phyloP scores from a whole-genome alignment of 805 yeast genomes.

The Yarrowia keelungensis region DNA sequence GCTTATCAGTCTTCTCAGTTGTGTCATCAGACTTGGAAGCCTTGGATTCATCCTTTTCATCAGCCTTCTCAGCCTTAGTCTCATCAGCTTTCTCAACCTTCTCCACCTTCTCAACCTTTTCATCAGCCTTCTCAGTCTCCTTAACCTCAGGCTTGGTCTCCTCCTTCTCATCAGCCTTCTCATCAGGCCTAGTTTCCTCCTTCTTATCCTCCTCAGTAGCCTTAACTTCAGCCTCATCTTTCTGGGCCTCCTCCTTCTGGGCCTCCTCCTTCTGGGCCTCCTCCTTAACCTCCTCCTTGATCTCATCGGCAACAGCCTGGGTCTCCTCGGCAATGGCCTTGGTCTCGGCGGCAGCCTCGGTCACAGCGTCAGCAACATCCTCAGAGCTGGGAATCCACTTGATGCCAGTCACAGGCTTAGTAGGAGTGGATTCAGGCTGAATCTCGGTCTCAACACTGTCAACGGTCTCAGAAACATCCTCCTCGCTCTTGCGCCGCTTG shows the following conservation, averaged over 20 bases:
- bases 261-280: background rate
- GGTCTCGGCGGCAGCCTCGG: constrained; percentile 26
- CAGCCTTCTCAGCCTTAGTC: constrained; percentile 34
- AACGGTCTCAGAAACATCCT: constrained; percentile 5
- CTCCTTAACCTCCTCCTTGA: constrained; percentile 5
- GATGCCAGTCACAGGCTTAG: constrained; percentile 25
- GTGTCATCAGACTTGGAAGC: too few species aligned
- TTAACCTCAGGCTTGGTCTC: constrained; percentile 39
- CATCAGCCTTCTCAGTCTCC: background rate
- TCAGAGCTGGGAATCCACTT: constrained; percentile 35
- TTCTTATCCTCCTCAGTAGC: constrained; percentile 14
- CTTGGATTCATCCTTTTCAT: background rate
- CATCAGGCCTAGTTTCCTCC: constrained; percentile 12
- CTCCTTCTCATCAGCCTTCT: constrained; percentile 12
- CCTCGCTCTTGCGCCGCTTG: constrained; percentile 30
- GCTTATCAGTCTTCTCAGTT: background rate
- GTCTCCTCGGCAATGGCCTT: constrained; percentile 18
- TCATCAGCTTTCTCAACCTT: constrained; percentile 13
- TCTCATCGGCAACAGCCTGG: constrained; percentile 3
- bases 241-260: background rate
- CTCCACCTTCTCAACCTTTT: background rate
- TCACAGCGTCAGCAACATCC: constrained; percentile 26
- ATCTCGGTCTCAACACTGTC: constrained; percentile 5
- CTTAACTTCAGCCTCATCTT: constrained; percentile 26
- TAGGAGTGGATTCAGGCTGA: constrained; percentile 5